Evolutionary conservation across 305 asterid genomes (phyloP).

Genomic region (Ilex paraguariensis): DNA sequence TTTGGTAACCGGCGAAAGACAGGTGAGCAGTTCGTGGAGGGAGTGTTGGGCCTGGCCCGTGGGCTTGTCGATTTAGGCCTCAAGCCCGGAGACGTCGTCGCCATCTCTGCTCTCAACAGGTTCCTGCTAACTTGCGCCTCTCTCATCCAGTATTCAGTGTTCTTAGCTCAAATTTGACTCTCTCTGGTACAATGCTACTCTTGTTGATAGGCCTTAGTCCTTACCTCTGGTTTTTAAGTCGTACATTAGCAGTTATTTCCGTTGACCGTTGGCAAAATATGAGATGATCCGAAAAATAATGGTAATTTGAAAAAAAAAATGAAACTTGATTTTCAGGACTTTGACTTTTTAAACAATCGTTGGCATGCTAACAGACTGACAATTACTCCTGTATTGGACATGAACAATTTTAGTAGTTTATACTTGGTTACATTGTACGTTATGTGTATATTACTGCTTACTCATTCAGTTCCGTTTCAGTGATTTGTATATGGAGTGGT

Average conservation of each 20-base stretch:
- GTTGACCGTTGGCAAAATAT: not conserved
- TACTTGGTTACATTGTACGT: not conserved
- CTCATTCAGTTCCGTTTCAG: slow-evolving; percentile 30
- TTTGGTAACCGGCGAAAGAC: slow-evolving; percentile 43
- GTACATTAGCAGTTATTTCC: not conserved
- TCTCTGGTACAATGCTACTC: too few relatives aligned
- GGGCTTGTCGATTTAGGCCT: slow-evolving; percentile 66
- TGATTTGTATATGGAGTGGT: slow-evolving; percentile 84
- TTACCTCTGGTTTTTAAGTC: not conserved
- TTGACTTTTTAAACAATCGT: too few relatives aligned
- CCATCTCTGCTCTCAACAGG: slow-evolving; percentile 94
- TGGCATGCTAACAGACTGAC: too few relatives aligned
- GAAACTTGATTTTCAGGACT: not conserved
- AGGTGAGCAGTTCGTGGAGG: slow-evolving; percentile 73
- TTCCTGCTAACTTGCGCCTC: too few relatives aligned
- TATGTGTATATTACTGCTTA: not conserved
- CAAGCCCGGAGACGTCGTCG: slow-evolving; percentile 74
- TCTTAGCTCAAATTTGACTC: not conserved
- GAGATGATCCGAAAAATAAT: not conserved
- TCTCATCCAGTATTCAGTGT: not conserved
- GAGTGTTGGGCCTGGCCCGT: slow-evolving; percentile 45
- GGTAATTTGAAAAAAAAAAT: not conserved
- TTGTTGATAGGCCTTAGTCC: not conserved
- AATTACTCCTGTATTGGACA: too few relatives aligned
- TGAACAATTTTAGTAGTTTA: not conserved